A percentile compares a stretch with the other conserved stretches of the same genome.
Evolutionary conservation across 108 stramenopile species (phyloP).

Genomic region (Cyclotella cryptica): DNA sequence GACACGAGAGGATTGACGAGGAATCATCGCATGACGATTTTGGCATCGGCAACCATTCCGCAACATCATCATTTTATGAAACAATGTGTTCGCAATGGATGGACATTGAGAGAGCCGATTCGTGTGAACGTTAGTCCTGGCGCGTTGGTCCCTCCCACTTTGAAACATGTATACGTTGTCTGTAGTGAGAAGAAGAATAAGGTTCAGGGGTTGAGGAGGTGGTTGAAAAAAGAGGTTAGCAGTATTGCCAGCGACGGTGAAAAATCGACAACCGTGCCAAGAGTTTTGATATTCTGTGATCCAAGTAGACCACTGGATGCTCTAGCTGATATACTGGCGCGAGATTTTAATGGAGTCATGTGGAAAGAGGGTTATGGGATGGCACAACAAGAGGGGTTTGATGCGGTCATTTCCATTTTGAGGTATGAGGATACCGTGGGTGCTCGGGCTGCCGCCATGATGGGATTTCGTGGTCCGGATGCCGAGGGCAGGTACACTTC

Average conservation of each 20-base stretch:
- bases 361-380: constrained; percentile 55
- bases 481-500: not conserved
- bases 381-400: constrained; percentile 28
- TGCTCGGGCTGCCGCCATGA: constrained; percentile 78
- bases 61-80: constrained; percentile 91
- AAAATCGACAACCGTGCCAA: constrained; percentile 43
- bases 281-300: constrained; percentile 80
- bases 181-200: constrained; percentile 74
- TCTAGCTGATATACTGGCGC: constrained; percentile 67
- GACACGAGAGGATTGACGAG: constrained; percentile 6
- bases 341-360: constrained; percentile 55
- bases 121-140: constrained; percentile 84
- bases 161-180: constrained; percentile 85
- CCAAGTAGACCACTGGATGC: constrained; percentile 73
- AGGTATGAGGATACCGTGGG: constrained; percentile 72
- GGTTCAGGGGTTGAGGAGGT: constrained; percentile 71
- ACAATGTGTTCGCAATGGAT: constrained; percentile 86
- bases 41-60: constrained; percentile 95
- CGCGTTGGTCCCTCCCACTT: constrained; percentile 83
- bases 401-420: constrained; percentile 65
- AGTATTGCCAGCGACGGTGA: not conserved
- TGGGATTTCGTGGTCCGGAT: constrained; percentile 65
- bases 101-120: constrained; percentile 85
- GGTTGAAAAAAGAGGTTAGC: constrained; percentile 66
- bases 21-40: constrained; percentile 85